Percentiles rank a stretch among this genome's conserved stretches.
These are phyloP conservation scores for Leptoxyphium fumago DNA, from an alignment of 2,329 filamentous ascomycete species.

Conservation along the genomic window DNA sequence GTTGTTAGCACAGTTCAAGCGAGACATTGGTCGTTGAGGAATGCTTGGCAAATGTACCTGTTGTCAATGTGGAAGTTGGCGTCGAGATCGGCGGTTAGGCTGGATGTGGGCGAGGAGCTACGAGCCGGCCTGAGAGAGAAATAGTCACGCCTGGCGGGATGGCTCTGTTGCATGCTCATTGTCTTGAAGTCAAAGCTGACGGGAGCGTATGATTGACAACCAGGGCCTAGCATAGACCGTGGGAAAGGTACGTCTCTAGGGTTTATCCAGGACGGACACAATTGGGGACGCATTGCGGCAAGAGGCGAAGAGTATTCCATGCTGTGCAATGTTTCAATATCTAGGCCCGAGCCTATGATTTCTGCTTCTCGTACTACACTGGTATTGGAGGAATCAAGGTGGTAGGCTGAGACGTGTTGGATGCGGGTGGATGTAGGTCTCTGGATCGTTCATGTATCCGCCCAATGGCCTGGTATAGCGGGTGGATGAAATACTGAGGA, in stretches of 20 bases:
- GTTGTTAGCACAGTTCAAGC: constrained; percentile 24
- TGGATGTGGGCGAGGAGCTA: constrained; percentile 68
- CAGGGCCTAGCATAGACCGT: constrained; percentile 33
- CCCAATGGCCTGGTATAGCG: neutral
- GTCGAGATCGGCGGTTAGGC: constrained; percentile 82
- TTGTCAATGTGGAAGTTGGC: constrained; percentile 95
- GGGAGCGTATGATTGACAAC: constrained; percentile 42
- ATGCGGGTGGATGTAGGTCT: neutral
- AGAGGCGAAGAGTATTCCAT: constrained; percentile 94
- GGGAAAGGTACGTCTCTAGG: constrained; percentile 38
- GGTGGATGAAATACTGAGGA: neutral
- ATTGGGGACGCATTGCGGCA: constrained; percentile 73
- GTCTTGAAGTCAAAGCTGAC: constrained; percentile 64
- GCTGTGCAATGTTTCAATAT: constrained; percentile 10
- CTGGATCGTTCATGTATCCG: neutral
- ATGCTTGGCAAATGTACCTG: constrained; percentile 44
- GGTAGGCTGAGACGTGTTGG: neutral
- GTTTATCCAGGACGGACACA: constrained; percentile 49
- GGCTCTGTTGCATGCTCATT: constrained; percentile 58
- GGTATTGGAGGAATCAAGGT: constrained; percentile 1
- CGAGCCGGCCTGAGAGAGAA: constrained; percentile 60
- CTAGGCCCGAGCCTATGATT: neutral
- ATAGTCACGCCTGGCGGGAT: constrained; percentile 63
- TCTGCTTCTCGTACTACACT: neutral
- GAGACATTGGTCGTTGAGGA: constrained; percentile 11